Conservation (phyloP, 164 flowering plant species). For the Umbellularia californica region DNA sequence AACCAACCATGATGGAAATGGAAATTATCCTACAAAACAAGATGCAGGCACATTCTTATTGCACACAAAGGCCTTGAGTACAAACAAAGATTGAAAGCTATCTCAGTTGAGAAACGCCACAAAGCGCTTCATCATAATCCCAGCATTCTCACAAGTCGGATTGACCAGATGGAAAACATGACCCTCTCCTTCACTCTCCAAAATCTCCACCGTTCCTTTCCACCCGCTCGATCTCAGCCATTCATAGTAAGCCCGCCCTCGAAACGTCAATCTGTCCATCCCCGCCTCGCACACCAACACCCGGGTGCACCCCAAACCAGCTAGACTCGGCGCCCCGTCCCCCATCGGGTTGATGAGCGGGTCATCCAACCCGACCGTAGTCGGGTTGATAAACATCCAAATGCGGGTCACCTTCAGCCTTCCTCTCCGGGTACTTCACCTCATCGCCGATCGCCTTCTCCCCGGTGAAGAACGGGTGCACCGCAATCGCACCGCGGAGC, state of each 20-base stretch:
- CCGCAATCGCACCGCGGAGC: slow-evolving; percentile 11
- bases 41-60: too few relatives aligned
- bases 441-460: slow-evolving; percentile 6
- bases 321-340: slow-evolving; percentile 31
- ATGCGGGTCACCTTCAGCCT: slow-evolving; percentile 28
- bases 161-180: slow-evolving; percentile 47
- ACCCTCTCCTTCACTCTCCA: slow-evolving; percentile 41
- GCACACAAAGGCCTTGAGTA: too few relatives aligned
- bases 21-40: too few relatives aligned
- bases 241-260: slow-evolving; percentile 46
- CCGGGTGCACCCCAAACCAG: slow-evolving; percentile 30
- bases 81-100: too few relatives aligned
- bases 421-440: background rate
- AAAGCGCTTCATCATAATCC: background rate
- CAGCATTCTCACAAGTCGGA: slow-evolving; percentile 37
- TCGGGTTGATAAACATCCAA: slow-evolving; percentile 46
- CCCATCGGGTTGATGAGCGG: slow-evolving; percentile 52
- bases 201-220: slow-evolving; percentile 45
- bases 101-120: too few relatives aligned
- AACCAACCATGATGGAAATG: too few relatives aligned
- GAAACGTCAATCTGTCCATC: slow-evolving; percentile 42
- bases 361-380: slow-evolving; percentile 42
- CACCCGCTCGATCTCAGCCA: slow-evolving; percentile 40
- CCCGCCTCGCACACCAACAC: slow-evolving; percentile 46
- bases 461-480: slow-evolving; percentile 25